Evolutionary conservation across 768 basidiomycete genomes (phyloP).

Genomic region (Baorangia bicolor): DNA sequence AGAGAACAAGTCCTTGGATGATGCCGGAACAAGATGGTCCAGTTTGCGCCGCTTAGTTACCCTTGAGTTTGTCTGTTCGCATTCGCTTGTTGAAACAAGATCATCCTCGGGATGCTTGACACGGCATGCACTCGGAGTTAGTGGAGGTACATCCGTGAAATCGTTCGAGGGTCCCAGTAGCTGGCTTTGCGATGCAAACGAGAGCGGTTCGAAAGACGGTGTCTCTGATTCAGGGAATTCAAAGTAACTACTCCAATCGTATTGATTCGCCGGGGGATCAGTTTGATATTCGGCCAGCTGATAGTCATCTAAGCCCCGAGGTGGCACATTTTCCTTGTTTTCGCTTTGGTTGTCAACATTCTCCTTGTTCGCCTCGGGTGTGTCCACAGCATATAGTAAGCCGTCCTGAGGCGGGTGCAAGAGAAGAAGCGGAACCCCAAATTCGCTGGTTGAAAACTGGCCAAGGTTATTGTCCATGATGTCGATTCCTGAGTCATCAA

Average conservation of each 20-base stretch:
- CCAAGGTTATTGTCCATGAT: constrained; percentile 7
- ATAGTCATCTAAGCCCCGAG: background rate
- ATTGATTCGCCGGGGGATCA: background rate
- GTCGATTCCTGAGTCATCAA: constrained; percentile 19
- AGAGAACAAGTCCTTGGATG: constrained; percentile 27
- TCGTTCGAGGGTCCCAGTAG: background rate
- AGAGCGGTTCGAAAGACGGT: constrained; percentile 25
- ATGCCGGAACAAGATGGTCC: constrained; percentile 22
- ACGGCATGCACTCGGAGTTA: background rate
- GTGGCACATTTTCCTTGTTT: constrained; percentile 20
- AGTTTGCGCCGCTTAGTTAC: constrained; percentile 26
- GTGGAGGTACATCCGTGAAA: constrained; percentile 1
- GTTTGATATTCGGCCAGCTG: background rate
- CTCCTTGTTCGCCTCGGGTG: constrained; percentile 13
- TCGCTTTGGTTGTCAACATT: constrained; percentile 6
- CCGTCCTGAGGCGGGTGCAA: constrained; percentile 10
- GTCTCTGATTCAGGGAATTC: constrained; percentile 21
- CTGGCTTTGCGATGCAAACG: constrained; percentile 23
- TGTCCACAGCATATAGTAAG: background rate
- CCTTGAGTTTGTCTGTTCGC: background rate
- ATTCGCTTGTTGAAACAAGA: background rate
- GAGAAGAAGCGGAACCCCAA: constrained; percentile 1
- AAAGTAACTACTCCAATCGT: constrained; percentile 25
- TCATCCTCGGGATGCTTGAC: background rate
- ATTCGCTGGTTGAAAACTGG: constrained; percentile 4